Conservation (phyloP, 108 stramenopile species). For the Nitzschia putrida region DNA sequence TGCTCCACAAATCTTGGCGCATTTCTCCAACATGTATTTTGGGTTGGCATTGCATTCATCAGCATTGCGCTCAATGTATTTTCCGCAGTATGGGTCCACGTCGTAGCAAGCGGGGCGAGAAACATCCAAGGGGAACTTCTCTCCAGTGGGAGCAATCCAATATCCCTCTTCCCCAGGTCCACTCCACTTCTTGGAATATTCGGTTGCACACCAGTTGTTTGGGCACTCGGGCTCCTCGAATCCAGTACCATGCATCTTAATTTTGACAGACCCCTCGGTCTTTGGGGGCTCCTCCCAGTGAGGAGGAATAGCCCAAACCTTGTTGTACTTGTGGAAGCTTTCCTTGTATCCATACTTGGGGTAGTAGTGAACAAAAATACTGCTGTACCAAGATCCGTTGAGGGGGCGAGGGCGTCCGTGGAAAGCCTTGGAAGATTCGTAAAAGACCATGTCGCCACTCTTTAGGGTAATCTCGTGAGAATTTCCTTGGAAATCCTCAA, state of each 20-base stretch:
- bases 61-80: slow-evolving; percentile 17
- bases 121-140: slow-evolving; percentile 34
- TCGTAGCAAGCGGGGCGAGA: slow-evolving; percentile 17
- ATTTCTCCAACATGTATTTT: slow-evolving; percentile 15
- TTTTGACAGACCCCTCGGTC: slow-evolving; percentile 12
- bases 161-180: slow-evolving; percentile 55
- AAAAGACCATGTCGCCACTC: slow-evolving; percentile 81
- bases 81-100: slow-evolving; percentile 1
- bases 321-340: slow-evolving; percentile 21
- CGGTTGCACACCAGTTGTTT: slow-evolving; percentile 65
- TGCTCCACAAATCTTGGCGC: slow-evolving; percentile 25
- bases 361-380: slow-evolving; percentile 77
- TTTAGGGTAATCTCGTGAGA: slow-evolving; percentile 59
- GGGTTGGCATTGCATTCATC: slow-evolving; percentile 29
- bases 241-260: slow-evolving; percentile 60
- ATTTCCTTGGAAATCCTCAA: slow-evolving; percentile 64
- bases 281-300: slow-evolving; percentile 42
- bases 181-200: slow-evolving; percentile 61
- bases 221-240: slow-evolving; percentile 71
- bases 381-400: slow-evolving; percentile 73
- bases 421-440: slow-evolving; percentile 81
- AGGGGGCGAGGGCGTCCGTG: slow-evolving; percentile 77
- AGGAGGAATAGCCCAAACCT: slow-evolving; percentile 46
- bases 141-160: slow-evolving; percentile 41
- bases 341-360: slow-evolving; percentile 60